A percentile compares a stretch with the other conserved stretches of the same genome.
Evolutionary conservation across 805 yeast species (phyloP).

Genomic region (Saccharomyces cerevisiae): DNA sequence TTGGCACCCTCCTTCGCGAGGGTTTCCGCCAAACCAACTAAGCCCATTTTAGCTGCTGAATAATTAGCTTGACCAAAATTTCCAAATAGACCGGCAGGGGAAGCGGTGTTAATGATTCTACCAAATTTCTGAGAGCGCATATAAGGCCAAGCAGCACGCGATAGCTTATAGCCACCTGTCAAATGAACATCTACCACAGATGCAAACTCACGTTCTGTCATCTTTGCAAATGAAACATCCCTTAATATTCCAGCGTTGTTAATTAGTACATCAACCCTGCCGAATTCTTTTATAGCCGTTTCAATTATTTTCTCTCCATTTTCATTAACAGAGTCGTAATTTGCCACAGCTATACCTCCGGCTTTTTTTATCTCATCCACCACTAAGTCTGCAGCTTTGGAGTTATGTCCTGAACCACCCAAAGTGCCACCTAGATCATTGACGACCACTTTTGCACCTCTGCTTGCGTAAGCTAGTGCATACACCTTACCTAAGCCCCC

Average conservation of each 20-base stretch:
- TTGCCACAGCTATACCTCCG: conserved; percentile 88
- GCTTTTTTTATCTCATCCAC: conserved; percentile 69
- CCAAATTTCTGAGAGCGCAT: conserved; percentile 81
- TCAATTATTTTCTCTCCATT: conserved; percentile 78
- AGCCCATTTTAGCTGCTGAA: conserved; percentile 84
- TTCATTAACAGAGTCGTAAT: conserved; percentile 79
- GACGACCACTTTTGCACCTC: conserved; percentile 93
- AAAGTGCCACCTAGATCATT: conserved; percentile 87
- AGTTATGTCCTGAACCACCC: conserved; percentile 60
- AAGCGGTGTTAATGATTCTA: conserved; percentile 84
- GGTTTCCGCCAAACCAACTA: conserved; percentile 88
- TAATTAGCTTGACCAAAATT: conserved; percentile 96
- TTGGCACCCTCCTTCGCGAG: conserved; percentile 88
- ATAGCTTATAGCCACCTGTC: conserved; percentile 77
- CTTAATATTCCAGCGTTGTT: conserved; percentile 94
- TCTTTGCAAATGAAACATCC: conserved; percentile 79
- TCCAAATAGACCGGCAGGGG: conserved; percentile 95
- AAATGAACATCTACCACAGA: conserved; percentile 81
- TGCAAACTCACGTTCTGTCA: conserved; percentile 72
- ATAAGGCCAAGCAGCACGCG: conserved; percentile 88
- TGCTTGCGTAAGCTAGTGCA: conserved; percentile 75
- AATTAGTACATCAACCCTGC: conserved; percentile 78
- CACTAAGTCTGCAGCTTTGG: conserved; percentile 77
- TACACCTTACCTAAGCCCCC: conserved; percentile 91
- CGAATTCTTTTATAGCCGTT: conserved; percentile 79